phyloP scores from a whole-genome alignment of 1,139 yeast species.

The Debaryomyces psychrophilus region DNA sequence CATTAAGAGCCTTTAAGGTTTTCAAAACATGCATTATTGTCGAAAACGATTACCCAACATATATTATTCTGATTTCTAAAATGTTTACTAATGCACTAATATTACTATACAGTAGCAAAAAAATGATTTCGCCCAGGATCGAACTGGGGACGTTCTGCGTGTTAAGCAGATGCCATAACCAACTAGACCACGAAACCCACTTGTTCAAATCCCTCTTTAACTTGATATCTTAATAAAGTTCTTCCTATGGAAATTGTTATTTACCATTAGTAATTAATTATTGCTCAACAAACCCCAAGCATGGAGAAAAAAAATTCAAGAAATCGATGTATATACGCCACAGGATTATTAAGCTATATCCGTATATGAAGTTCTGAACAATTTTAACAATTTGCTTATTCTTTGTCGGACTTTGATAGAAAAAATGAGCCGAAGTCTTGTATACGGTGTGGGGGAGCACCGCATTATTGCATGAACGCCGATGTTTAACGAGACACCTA shows the following conservation, averaged over 20 bases:
- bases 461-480: background rate
- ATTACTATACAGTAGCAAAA: background rate
- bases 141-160: constrained; percentile 99
- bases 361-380: background rate
- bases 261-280: background rate
- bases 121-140: constrained; percentile 18
- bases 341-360: background rate
- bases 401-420: background rate
- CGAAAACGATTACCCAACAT: background rate
- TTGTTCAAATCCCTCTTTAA: too few relatives aligned
- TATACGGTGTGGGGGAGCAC: constrained; percentile 5
- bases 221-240: too few relatives aligned
- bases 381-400: background rate
- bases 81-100: too few relatives aligned
- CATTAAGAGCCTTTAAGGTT: background rate
- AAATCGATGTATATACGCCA: background rate
- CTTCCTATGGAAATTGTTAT: too few relatives aligned
- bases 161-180: constrained; percentile 99
- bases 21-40: background rate
- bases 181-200: constrained; percentile 83
- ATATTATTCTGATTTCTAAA: background rate
- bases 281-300: background rate
- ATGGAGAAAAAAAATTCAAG: too few relatives aligned
- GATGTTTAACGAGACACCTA: background rate
- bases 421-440: constrained; percentile 1